Conservation (phyloP, 2,329 filamentous ascomycete genomes). For the Phialemoniopsis sp. region DNA sequence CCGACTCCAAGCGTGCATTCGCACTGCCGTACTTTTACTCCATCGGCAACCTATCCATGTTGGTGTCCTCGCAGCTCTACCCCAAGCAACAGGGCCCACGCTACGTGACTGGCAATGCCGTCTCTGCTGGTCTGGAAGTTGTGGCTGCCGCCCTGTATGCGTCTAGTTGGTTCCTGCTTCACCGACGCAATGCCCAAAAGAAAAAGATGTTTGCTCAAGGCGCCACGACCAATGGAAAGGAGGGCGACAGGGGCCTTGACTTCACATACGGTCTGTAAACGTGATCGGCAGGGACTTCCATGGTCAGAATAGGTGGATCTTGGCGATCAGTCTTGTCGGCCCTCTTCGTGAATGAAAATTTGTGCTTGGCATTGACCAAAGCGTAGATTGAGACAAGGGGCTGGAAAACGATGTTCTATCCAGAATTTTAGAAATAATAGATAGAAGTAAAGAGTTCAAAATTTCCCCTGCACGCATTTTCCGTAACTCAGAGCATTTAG, state of each 20-base stretch:
- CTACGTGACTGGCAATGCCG: conserved; percentile 6
- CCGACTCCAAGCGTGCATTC: conserved; percentile 6
- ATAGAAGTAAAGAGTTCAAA: no score
- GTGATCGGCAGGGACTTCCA: no score
- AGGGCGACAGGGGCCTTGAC: conserved; percentile 2
- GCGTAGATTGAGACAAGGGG: no score
- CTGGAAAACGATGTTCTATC: no score
- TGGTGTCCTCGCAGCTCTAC: conserved; percentile 7
- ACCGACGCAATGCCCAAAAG: conserved; percentile 4
- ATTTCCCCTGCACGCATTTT: no score
- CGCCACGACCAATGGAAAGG: conserved; percentile 3
- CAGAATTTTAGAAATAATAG: no score
- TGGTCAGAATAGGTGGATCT: no score
- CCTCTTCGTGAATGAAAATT: no score
- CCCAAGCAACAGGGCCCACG: conserved; percentile 6
- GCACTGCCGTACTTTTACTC: conserved; percentile 6
- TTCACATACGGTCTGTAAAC: no score
- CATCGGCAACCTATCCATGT: conserved; percentile 5
- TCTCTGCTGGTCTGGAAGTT: conserved; percentile 5
- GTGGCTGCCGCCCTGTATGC: conserved; percentile 2
- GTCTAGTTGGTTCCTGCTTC: conserved; percentile 3
- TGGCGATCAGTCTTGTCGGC: no score
- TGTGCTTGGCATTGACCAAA: no score
- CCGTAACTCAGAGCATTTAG: no score
- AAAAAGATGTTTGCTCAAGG: conserved; percentile 5